Conservation (phyloP, 495 filamentous ascomycete species). For the Aspergillus wentii region DNA sequence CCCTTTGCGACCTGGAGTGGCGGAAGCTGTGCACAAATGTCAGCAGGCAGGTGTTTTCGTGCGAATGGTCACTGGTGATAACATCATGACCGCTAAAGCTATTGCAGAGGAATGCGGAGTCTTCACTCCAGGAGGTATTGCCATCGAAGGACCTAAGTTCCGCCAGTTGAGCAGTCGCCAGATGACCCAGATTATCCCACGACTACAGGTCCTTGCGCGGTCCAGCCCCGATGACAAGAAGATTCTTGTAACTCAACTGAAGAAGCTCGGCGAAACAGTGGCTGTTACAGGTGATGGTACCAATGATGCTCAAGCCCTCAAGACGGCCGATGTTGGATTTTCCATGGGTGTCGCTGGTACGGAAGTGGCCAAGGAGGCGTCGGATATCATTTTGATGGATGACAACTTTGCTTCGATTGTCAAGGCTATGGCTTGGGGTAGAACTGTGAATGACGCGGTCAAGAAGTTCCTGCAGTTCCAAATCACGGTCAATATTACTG, state of each 20-base stretch:
- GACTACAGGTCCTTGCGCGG: conserved; percentile 77
- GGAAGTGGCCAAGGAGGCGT: conserved; percentile 89
- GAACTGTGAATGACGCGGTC: conserved; percentile 83
- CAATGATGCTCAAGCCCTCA: conserved; percentile 85
- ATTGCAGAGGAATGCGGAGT: conserved; percentile 85
- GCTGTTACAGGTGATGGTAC: conserved; percentile 93
- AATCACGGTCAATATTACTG: conserved; percentile 87
- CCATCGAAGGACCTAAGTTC: conserved; percentile 81
- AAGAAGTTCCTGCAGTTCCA: conserved; percentile 94
- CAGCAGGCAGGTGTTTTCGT: conserved; percentile 78
- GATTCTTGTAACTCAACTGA: conserved; percentile 71
- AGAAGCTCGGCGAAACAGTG: conserved; percentile 83
- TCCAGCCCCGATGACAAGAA: conserved; percentile 84
- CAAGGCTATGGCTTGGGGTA: conserved; percentile 82
- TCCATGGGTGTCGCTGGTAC: conserved; percentile 91
- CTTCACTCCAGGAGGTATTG: conserved; percentile 64
- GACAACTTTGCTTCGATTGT: conserved; percentile 91
- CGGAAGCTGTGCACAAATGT: conserved; percentile 69
- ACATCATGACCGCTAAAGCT: conserved; percentile 77
- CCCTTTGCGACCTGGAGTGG: conserved; percentile 72
- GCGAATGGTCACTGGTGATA: conserved; percentile 91
- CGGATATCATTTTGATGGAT: conserved; percentile 91
- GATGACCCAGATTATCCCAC: conserved; percentile 67
- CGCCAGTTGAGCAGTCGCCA: conserved; percentile 60
- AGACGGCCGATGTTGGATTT: conserved; percentile 84